Evolutionary conservation across 768 basidiomycete genomes (phyloP).

Genomic region (Kwoniella sp.): DNA sequence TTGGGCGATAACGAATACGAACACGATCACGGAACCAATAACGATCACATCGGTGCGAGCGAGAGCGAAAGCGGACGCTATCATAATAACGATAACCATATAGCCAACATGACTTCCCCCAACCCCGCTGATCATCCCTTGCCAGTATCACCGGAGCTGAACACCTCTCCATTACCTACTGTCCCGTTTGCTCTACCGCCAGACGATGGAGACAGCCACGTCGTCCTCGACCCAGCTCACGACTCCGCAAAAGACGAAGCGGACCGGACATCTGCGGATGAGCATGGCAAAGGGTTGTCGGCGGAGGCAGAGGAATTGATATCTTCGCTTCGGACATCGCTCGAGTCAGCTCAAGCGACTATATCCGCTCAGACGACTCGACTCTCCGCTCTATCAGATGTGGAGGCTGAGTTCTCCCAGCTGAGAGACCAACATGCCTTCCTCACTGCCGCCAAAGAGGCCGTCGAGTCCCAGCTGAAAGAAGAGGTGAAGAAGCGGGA

Average conservation of each 20-base stretch:
- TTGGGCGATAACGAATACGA: not conserved
- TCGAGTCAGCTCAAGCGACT: slow-evolving; percentile 38
- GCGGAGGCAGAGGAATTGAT: slow-evolving; percentile 23
- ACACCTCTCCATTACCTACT: slow-evolving; percentile 3
- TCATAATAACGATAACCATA: not conserved
- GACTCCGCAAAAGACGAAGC: not conserved
- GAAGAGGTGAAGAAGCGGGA: slow-evolving; percentile 48
- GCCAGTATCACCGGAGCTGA: slow-evolving; percentile 15
- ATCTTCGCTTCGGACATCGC: slow-evolving; percentile 28
- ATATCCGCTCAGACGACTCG: slow-evolving; percentile 34
- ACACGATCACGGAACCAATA: not conserved
- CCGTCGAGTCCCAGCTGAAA: slow-evolving; percentile 45
- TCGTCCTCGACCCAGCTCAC: not conserved
- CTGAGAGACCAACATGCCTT: slow-evolving; percentile 46
- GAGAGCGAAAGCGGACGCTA: not conserved
- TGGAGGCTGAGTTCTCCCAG: slow-evolving; percentile 35
- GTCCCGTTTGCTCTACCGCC: slow-evolving; percentile 13
- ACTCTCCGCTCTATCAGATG: slow-evolving; percentile 27
- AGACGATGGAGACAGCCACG: not conserved
- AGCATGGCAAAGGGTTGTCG: not conserved
- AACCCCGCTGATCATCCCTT: slow-evolving; percentile 23
- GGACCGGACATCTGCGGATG: not conserved
- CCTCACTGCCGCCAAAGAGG: slow-evolving; percentile 51
- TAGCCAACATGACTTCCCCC: slow-evolving; percentile 12
- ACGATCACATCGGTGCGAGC: not conserved